Base-by-base conservation (phyloP, 768 basidiomycete genomes). In the Boletus barrowsii region DNA sequence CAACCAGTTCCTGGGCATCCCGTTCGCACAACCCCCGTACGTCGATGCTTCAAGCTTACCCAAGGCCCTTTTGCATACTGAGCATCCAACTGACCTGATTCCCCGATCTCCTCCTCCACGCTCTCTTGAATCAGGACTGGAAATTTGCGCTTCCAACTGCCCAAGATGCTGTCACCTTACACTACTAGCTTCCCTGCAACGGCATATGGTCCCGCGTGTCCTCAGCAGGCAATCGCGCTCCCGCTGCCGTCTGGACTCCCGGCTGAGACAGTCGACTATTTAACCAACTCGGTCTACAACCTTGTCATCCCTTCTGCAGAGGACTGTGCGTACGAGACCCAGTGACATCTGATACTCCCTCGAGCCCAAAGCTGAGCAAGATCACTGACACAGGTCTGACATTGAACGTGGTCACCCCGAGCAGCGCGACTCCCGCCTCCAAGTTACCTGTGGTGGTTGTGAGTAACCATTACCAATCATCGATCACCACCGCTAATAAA, bases 361-460 rank as follows among this genome's bases (percentile, higher is more conserved):
- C 8, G 2, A 29, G 2, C 29, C 0, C 29, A 8, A 13, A 2
- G n/a, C 36, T 45, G 41, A 49, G 5, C 35, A 20, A 10, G 5
- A 46, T 36, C 26, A n/a, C 4, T 24, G 29, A 17, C 1, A 10
- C 24, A 62, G 81, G 82, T 66, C 68, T 84, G 18, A 81, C 76
- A 1, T 53, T 86, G 36, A 83, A 84, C 56, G 75, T 84, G 17
- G 59, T 81, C 26, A 75, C 73, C 47, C 82, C 83, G 5, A 62
- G 67, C 2, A 64, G 57, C 35, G 73, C 77, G 1, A 75, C 72
- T 0, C 50, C 76, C 2, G 60, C 61, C 0, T 75, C 75, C 10
- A 78, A 78, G 47, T 67, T 83, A 3, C 83, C 83, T 3, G 80
- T 85, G 8, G 68, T 81, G 18, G 79, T 76, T 30, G 82, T 83